Conservation (phyloP, 768 basidiomycete genomes). For the Suillus paluster region DNA sequence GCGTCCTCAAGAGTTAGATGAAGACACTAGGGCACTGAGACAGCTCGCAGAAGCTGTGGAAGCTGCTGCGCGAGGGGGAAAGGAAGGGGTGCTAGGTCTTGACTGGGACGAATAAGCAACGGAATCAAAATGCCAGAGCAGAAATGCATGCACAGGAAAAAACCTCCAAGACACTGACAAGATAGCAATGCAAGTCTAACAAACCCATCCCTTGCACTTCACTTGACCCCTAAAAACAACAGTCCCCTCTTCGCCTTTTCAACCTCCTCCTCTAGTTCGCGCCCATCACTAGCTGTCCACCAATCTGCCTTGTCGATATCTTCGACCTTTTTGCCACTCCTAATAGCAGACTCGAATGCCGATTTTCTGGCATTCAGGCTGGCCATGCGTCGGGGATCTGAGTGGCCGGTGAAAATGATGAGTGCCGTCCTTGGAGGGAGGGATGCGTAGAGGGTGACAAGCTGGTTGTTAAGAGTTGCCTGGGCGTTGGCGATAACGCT, state of each 20-base stretch:
- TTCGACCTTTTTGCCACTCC: constrained; percentile 58
- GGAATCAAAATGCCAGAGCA: not conserved
- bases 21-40: constrained; percentile 57
- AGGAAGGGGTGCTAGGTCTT: constrained; percentile 55
- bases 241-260: constrained; percentile 82
- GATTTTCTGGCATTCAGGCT: constrained; percentile 69
- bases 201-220: not conserved
- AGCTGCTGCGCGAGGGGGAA: constrained; percentile 61
- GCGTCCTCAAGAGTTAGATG: constrained; percentile 37
- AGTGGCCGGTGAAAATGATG: constrained; percentile 86
- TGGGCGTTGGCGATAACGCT: constrained; percentile 45
- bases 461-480: constrained; percentile 58
- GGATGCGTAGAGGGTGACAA: constrained; percentile 62
- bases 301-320: constrained; percentile 56
- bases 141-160: not conserved
- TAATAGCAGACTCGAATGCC: constrained; percentile 71
- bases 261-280: constrained; percentile 80
- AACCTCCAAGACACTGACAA: not conserved
- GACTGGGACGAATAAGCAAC: constrained; percentile 59
- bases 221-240: constrained; percentile 74
- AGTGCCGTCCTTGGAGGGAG: constrained; percentile 84
- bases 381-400: constrained; percentile 84
- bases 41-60: constrained; percentile 72
- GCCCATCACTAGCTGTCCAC: constrained; percentile 80
- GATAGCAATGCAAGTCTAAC: not conserved